phyloP scores from a whole-genome alignment of 2,329 filamentous ascomycete species.

The Penicillium sp. region DNA sequence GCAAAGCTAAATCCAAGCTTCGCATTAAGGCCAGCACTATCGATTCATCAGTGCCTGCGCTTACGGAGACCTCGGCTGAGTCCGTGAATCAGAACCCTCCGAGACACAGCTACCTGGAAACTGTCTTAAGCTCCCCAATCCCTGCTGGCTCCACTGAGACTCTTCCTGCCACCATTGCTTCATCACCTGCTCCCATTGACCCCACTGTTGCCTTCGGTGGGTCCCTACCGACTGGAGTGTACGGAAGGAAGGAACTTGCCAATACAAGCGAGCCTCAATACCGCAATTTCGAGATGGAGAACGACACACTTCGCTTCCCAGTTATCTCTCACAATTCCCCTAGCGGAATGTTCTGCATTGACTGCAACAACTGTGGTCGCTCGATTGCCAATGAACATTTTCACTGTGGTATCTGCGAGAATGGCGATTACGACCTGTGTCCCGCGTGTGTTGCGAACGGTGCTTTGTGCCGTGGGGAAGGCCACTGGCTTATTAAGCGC shows the following conservation, averaged over 20 bases:
- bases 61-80: constrained; percentile 14
- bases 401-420: constrained; percentile 91
- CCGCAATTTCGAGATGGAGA: constrained; percentile 29
- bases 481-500: constrained; percentile 95
- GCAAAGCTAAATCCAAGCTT: constrained; percentile 97
- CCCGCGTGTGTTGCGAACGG: constrained; percentile 73
- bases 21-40: constrained; percentile 71
- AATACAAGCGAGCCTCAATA: constrained; percentile 16
- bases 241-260: background rate
- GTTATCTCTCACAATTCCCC: constrained; percentile 35
- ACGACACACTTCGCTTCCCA: constrained; percentile 31
- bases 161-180: constrained; percentile 9
- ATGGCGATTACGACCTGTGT: constrained; percentile 94
- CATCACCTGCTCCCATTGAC: constrained; percentile 3
- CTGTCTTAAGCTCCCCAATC: constrained; percentile 38
- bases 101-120: constrained; percentile 44
- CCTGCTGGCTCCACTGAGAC: constrained; percentile 16
- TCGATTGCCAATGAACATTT: constrained; percentile 81
- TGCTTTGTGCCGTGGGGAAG: constrained; percentile 71
- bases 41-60: constrained; percentile 20
- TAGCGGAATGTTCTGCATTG: constrained; percentile 70
- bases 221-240: background rate
- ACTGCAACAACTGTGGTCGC: constrained; percentile 86
- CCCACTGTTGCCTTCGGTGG: background rate
- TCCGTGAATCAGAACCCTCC: constrained; percentile 21